Conservation (phyloP, 768 basidiomycete species). For the Cyathus striatus region DNA sequence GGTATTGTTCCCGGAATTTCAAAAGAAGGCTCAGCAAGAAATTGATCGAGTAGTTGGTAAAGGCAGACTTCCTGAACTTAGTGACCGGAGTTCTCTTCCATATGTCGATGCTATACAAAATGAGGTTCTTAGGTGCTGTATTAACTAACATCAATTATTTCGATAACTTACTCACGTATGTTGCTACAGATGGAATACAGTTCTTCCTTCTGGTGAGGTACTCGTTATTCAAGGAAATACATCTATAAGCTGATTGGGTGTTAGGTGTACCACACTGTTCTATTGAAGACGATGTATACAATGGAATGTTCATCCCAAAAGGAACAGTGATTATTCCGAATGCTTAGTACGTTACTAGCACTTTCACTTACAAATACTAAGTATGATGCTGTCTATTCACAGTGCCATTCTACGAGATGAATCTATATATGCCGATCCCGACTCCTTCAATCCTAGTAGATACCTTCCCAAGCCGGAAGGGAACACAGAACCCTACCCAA, state of each 20-base stretch:
- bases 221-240: slow-evolving; percentile 7
- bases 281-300: slow-evolving; percentile 20
- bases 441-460: slow-evolving; percentile 19
- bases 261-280: slow-evolving; percentile 20
- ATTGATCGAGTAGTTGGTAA: slow-evolving; percentile 18
- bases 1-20: slow-evolving; percentile 18
- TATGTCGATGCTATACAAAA: slow-evolving; percentile 20
- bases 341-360: slow-evolving; percentile 8
- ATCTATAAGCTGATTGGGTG: slow-evolving; percentile 9
- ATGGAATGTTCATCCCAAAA: slow-evolving; percentile 31
- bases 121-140: slow-evolving; percentile 16
- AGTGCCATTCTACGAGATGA: slow-evolving; percentile 22
- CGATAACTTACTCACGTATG: not conserved
- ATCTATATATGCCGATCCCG: slow-evolving; percentile 16
- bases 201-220: slow-evolving; percentile 12
- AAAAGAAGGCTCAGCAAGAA: slow-evolving; percentile 21
- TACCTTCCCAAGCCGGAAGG: slow-evolving; percentile 12
- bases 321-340: slow-evolving; percentile 23
- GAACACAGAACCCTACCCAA: slow-evolving; percentile 17
- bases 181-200: slow-evolving; percentile 11
- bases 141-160: not conserved
- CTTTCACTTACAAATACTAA: not conserved
- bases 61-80: slow-evolving; percentile 18
- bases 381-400: not conserved
- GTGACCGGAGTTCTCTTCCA: slow-evolving; percentile 16